phyloP scores from a whole-genome alignment of 768 basidiomycete species.

The Suillus alpinus region DNA sequence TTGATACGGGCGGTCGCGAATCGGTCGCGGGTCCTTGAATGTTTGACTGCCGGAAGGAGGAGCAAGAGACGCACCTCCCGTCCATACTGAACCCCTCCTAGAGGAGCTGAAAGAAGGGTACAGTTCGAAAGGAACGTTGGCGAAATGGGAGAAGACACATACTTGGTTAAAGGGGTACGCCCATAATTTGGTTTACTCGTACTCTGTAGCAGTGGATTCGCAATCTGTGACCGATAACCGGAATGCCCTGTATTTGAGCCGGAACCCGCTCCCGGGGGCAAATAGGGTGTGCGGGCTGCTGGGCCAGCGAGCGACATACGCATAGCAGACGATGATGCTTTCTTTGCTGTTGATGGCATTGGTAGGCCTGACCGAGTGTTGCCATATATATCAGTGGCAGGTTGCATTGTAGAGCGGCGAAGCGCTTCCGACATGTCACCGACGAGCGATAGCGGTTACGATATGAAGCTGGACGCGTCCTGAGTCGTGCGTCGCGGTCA shows the following conservation, averaged over 20 bases:
- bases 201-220: slow-evolving; percentile 68
- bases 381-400: slow-evolving; percentile 46
- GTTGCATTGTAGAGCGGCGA: slow-evolving; percentile 60
- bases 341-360: slow-evolving; percentile 73
- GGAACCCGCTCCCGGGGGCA: slow-evolving; percentile 33
- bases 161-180: slow-evolving; percentile 75
- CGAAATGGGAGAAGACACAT: slow-evolving; percentile 9
- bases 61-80: slow-evolving; percentile 42
- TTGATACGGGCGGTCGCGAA: slow-evolving; percentile 76
- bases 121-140: slow-evolving; percentile 8
- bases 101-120: slow-evolving; percentile 46
- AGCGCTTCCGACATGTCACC: slow-evolving; percentile 43
- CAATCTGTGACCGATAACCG: slow-evolving; percentile 64
- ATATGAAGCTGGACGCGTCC: slow-evolving; percentile 10
- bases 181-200: slow-evolving; percentile 64
- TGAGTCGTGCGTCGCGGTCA: slow-evolving; percentile 4
- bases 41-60: slow-evolving; percentile 54
- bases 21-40: slow-evolving; percentile 71
- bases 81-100: slow-evolving; percentile 77
- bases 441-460: slow-evolving; percentile 5
- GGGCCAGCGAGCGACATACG: slow-evolving; percentile 77
- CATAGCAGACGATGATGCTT: slow-evolving; percentile 46
- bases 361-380: slow-evolving; percentile 66
- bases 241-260: slow-evolving; percentile 64
- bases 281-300: slow-evolving; percentile 57